These are phyloP conservation scores for Aspergillus felis DNA, from an alignment of 2,329 filamentous ascomycete genomes.

Conservation along the genomic window DNA sequence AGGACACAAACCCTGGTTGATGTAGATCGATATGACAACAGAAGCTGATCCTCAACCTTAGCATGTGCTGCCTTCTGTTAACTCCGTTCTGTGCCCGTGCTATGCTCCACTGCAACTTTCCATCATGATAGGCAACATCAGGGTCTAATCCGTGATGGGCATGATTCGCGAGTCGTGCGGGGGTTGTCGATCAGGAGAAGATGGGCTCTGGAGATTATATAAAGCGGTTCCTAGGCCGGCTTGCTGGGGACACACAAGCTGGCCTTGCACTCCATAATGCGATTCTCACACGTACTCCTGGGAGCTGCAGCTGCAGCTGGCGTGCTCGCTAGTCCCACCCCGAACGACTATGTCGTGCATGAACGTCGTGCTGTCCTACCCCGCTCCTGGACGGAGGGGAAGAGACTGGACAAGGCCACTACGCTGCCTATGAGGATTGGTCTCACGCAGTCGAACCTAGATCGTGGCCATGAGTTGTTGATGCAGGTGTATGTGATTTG, in stretches of 20 bases:
- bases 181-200: neutral
- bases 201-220: neutral
- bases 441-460: constrained; percentile 43
- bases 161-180: neutral
- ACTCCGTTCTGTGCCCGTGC: neutral
- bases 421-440: constrained; percentile 45
- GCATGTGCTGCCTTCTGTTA: neutral
- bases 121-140: neutral
- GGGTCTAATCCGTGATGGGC: neutral
- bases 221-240: neutral
- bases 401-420: constrained; percentile 29
- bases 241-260: neutral
- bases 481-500: constrained; percentile 38
- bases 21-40: neutral
- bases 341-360: constrained; percentile 25
- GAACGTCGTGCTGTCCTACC: constrained; percentile 28
- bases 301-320: constrained; percentile 11
- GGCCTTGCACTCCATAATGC: constrained; percentile 13
- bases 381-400: constrained; percentile 23
- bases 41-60: neutral
- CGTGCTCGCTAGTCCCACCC: constrained; percentile 20
- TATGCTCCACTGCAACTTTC: neutral
- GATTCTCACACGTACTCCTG: constrained; percentile 19
- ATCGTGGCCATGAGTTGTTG: constrained; percentile 40
- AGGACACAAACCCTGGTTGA: neutral